Conservation (phyloP, 768 basidiomycete genomes). For the Phanerodontia chrysosporium region DNA sequence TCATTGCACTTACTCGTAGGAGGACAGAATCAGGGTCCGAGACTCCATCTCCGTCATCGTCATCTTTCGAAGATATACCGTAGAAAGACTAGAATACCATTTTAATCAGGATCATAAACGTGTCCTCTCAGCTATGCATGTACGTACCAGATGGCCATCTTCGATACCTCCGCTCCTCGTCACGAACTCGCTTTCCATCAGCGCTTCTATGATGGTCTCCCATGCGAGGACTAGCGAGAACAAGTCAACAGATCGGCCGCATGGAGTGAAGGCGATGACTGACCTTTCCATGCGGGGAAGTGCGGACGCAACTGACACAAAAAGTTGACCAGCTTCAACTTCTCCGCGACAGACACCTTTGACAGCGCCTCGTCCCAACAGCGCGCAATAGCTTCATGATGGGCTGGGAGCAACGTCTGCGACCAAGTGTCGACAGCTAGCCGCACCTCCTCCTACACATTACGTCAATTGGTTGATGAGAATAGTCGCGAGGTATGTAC, state of each 20-base stretch:
- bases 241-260: background rate
- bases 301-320: conserved; percentile 64
- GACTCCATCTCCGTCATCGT: conserved; percentile 9
- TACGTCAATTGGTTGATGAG: background rate
- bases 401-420: conserved; percentile 58
- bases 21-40: conserved; percentile 44
- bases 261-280: background rate
- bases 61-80: conserved; percentile 33
- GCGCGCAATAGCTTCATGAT: conserved; percentile 57
- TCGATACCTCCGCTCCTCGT: conserved; percentile 34
- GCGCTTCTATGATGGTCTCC: conserved; percentile 53
- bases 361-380: conserved; percentile 65
- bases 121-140: too few species aligned
- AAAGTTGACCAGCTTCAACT: conserved; percentile 56
- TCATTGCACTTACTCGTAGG: conserved; percentile 36
- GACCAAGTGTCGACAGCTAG: conserved; percentile 53
- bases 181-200: conserved; percentile 52
- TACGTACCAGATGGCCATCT: conserved; percentile 38
- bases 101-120: too few species aligned
- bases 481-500: background rate
- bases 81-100: conserved; percentile 43
- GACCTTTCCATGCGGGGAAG: conserved; percentile 67
- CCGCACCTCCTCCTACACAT: conserved; percentile 62
- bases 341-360: conserved; percentile 52
- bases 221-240: conserved; percentile 53